phyloP scores from a whole-genome alignment of 2,329 filamentous ascomycete species.

The Phyllosticta citriasiana region DNA sequence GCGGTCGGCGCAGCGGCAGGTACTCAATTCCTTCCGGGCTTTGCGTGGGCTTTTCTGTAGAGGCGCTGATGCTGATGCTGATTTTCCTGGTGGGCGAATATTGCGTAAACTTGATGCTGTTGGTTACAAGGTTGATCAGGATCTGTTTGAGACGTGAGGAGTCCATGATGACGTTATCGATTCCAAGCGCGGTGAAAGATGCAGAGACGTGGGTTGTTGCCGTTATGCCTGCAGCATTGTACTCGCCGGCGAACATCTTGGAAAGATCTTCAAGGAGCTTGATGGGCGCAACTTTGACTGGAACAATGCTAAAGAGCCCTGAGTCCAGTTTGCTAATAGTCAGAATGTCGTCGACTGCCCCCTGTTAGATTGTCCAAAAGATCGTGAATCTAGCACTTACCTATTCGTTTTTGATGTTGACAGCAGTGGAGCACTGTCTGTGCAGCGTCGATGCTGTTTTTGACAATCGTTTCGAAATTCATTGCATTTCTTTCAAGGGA shows the following conservation, averaged over 20 bases:
- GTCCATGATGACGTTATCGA: slow-evolving; percentile 15
- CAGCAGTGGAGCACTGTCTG: slow-evolving; percentile 23
- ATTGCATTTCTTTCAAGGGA: not conserved
- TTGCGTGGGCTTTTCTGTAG: slow-evolving; percentile 1
- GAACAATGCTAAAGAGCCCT: slow-evolving; percentile 20
- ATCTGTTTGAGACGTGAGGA: slow-evolving; percentile 13
- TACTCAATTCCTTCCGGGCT: slow-evolving; percentile 8
- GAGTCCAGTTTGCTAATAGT: slow-evolving; percentile 11
- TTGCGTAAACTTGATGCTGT: slow-evolving; percentile 24
- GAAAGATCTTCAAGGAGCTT: slow-evolving; percentile 14
- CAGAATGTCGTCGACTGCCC: slow-evolving; percentile 9
- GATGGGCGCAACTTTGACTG: slow-evolving; percentile 14
- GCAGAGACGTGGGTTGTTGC: slow-evolving; percentile 11
- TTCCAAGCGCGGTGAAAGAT: slow-evolving; percentile 9
- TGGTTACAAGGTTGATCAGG: slow-evolving; percentile 24
- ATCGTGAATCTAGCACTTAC: not conserved
- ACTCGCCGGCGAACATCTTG: slow-evolving; percentile 18
- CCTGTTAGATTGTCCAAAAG: not conserved
- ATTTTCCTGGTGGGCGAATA: slow-evolving; percentile 19
- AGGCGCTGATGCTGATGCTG: slow-evolving; percentile 22
- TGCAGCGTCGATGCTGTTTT: slow-evolving; percentile 14
- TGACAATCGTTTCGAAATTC: not conserved
- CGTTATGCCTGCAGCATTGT: slow-evolving; percentile 13
- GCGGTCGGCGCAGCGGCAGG: slow-evolving; percentile 2
- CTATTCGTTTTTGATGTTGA: slow-evolving; percentile 26